Percentiles rank a stretch among this genome's conserved stretches.
These are phyloP conservation scores for Beta corolliflora DNA, from an alignment of 179 eudicot species.

Conservation along the genomic window DNA sequence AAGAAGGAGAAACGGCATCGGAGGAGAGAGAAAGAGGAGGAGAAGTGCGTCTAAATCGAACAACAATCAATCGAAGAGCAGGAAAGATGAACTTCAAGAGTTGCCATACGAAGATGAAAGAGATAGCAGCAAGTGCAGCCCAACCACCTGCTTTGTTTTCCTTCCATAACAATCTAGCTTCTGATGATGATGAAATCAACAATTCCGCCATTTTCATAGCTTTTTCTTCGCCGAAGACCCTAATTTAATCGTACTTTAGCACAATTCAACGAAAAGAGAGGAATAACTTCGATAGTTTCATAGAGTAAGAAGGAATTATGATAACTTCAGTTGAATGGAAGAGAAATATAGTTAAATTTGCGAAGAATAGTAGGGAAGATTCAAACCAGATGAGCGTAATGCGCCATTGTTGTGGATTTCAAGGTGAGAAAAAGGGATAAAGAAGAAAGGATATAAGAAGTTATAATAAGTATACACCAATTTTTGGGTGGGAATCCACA, in stretches of 20 bases:
- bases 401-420: no score
- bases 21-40: conserved; percentile 20
- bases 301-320: no score
- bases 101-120: conserved; percentile 31
- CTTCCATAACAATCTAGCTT: conserved; percentile 20
- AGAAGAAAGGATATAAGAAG: no score
- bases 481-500: no score
- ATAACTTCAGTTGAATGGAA: neutral
- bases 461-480: no score
- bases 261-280: neutral
- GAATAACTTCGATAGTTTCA: neutral
- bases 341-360: neutral
- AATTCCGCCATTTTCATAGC: conserved; percentile 23
- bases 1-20: conserved; percentile 19
- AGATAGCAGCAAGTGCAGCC: conserved; percentile 26
- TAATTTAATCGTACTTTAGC: neutral
- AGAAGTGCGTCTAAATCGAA: conserved; percentile 21
- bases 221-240: neutral
- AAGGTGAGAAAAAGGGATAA: neutral
- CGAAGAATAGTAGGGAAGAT: no score
- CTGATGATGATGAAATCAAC: neutral
- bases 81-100: conserved; percentile 21
- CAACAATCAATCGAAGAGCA: conserved; percentile 5
- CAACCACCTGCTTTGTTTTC: conserved; percentile 36
- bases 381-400: no score